Evolutionary conservation across 2,329 filamentous ascomycete genomes (phyloP), one percentile per base, ranked within the genome.

Genomic region (Pseudovirgaria hyperparasitica): DNA sequence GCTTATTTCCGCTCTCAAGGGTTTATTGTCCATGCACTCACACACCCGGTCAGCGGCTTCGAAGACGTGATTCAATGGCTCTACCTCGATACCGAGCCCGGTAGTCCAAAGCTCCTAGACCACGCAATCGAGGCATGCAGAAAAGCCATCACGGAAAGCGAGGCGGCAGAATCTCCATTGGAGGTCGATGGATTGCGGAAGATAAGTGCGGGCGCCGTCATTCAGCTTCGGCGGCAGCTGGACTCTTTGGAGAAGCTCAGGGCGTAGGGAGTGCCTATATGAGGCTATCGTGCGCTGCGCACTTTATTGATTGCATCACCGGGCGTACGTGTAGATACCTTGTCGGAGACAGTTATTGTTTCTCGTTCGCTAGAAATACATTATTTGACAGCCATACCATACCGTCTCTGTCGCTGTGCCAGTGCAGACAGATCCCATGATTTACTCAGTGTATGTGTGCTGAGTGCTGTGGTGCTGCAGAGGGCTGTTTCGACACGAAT

Each of bases 11-110:
- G 65, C 27, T 57, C 64, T 0, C 50, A 65, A 8, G 58, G 48
- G 1, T 72, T 70, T 39, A 63, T 70, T 25, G 52, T 60, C 16
- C 51, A 58, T 25, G 60, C 60, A 4, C 43, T 70, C 1, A 46
- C 46, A 12, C 41, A 55, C 7, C 46, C 52, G 0, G 43, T 65
- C 2, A 36, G 37, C 4, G 67, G 63, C 0, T 50, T 74, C 22
- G 54, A 59, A 19, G 55, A 67, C 18, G 58, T 71, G n/a, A 39
- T 75, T 11, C 37, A 50, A 1, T 72, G 62, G 54, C 39, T 70
- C 3, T 76, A 74, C 36, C 40, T 58, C 29, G 36, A 39, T 16
- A 21, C 35, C 9, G 32, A 32, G 1, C 52, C 52, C 0, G 45
- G 30, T 9, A 53, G 53, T 5, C 57, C 58, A 5, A 38, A 38